Evolutionary conservation across 2,329 filamentous ascomycete genomes (phyloP).

Genomic region (Claviceps humidiphila): DNA sequence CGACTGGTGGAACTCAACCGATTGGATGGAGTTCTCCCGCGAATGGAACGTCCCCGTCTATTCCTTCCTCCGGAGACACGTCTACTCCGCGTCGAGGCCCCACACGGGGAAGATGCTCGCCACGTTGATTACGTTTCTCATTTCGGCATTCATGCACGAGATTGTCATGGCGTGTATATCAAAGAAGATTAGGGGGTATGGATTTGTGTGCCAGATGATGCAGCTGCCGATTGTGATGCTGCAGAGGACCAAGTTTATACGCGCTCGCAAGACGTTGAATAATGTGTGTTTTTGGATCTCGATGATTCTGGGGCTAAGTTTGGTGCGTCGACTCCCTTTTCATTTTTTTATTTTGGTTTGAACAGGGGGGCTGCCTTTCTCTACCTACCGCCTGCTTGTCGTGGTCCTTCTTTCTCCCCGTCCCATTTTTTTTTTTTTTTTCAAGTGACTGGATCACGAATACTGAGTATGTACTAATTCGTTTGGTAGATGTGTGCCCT

Average conservation of each 20-base stretch:
- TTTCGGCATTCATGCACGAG: constrained; percentile 82
- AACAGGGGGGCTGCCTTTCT: not conserved
- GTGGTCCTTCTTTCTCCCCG: no score
- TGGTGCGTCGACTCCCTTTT: constrained; percentile 40
- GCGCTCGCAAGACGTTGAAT: constrained; percentile 64
- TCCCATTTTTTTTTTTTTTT: constrained; percentile 1
- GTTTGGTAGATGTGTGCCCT: constrained; percentile 35
- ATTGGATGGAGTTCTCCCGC: constrained; percentile 90
- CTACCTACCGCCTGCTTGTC: not conserved
- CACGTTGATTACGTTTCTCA: constrained; percentile 81
- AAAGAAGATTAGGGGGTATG: constrained; percentile 89
- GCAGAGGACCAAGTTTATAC: constrained; percentile 67
- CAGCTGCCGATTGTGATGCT: constrained; percentile 92
- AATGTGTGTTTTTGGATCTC: constrained; percentile 85
- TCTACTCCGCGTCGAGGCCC: constrained; percentile 71
- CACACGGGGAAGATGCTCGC: constrained; percentile 65
- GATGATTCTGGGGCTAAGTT: constrained; percentile 74
- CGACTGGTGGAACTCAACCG: constrained; percentile 64
- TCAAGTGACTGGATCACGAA: not conserved
- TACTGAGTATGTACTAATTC: constrained; percentile 9
- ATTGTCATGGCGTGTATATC: constrained; percentile 97
- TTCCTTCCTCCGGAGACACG: constrained; percentile 85
- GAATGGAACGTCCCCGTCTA: constrained; percentile 99
- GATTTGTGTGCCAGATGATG: constrained; percentile 89
- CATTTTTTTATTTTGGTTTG: not conserved